Percentiles rank a stretch among this genome's conserved stretches.
These are phyloP conservation scores for Microbotryum silenes-acaulis DNA, from an alignment of 1,284 basidiomycete species.

Conservation along the genomic window DNA sequence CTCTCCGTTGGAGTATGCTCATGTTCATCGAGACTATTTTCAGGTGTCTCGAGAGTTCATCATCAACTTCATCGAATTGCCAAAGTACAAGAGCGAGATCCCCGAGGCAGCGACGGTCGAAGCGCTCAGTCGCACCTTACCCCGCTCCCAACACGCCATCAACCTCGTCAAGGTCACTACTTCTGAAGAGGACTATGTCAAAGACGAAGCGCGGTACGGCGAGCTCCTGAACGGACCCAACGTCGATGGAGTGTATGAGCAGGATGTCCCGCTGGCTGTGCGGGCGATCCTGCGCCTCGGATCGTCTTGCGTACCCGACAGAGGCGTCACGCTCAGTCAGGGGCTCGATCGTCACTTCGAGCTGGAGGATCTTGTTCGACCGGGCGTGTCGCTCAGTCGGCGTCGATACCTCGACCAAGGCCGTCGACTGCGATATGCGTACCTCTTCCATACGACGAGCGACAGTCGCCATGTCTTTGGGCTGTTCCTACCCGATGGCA, in stretches of 20 bases:
- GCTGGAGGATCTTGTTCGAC: slow-evolving; percentile 69
- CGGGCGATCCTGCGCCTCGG: slow-evolving; percentile 80
- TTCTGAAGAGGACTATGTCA: slow-evolving; percentile 72
- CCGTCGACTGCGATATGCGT: slow-evolving; percentile 63
- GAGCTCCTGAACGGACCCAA: slow-evolving; percentile 88
- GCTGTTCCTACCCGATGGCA: slow-evolving; percentile 68
- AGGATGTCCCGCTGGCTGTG: slow-evolving; percentile 78
- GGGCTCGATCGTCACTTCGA: slow-evolving; percentile 80
- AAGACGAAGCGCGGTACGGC: slow-evolving; percentile 83
- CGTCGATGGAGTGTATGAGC: slow-evolving; percentile 91
- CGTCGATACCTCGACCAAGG: slow-evolving; percentile 64
- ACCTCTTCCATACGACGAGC: slow-evolving; percentile 80
- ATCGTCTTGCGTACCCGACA: slow-evolving; percentile 65
- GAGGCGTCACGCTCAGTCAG: slow-evolving; percentile 63
- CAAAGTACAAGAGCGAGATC: slow-evolving; percentile 58
- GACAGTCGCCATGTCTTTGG: slow-evolving; percentile 82
- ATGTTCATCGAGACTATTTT: background rate
- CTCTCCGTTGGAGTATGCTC: slow-evolving; percentile 12
- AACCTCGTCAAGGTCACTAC: slow-evolving; percentile 81
- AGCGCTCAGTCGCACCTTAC: slow-evolving; percentile 68
- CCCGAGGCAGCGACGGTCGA: slow-evolving; percentile 59
- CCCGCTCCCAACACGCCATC: slow-evolving; percentile 65
- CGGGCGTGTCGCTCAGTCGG: slow-evolving; percentile 53
- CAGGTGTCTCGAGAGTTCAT: slow-evolving; percentile 16
- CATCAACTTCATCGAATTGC: slow-evolving; percentile 31